Evolutionary conservation across 257 asterid species (phyloP).

Genomic region (Apocynum venetum): DNA sequence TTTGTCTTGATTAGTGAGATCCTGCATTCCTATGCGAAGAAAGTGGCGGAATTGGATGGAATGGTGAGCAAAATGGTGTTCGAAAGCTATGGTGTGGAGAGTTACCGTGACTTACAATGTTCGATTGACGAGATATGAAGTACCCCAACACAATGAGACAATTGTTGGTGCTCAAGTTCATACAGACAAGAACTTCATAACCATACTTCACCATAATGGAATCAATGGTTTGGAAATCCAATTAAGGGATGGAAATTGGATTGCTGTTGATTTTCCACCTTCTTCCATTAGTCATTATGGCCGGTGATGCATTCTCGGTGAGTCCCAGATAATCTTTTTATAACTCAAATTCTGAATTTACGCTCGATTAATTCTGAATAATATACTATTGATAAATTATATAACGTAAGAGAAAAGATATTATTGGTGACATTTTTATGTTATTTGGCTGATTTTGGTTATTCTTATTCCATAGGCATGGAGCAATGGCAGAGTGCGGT

Average conservation of each 20-base stretch:
- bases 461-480: neutral
- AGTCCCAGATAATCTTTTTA: neutral
- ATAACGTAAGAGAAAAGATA: too few relatives aligned
- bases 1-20: neutral
- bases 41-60: slow-evolving; percentile 42
- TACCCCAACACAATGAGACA: slow-evolving; percentile 11
- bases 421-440: neutral
- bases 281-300: slow-evolving; percentile 2
- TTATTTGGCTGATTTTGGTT: neutral
- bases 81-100: slow-evolving; percentile 49
- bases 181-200: slow-evolving; percentile 9
- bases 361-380: too few relatives aligned
- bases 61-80: slow-evolving; percentile 53
- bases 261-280: slow-evolving; percentile 11
- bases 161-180: neutral
- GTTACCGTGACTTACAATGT: slow-evolving; percentile 46
- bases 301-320: slow-evolving; percentile 9
- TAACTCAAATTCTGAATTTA: too few relatives aligned
- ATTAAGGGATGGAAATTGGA: slow-evolving; percentile 8
- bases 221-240: slow-evolving; percentile 4
- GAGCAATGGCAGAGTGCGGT: slow-evolving; percentile 9
- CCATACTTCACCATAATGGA: slow-evolving; percentile 11
- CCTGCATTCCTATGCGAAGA: slow-evolving; percentile 24
- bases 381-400: too few relatives aligned
- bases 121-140: slow-evolving; percentile 39